These are phyloP conservation scores for Strigomonas oncopelti DNA, from an alignment of 208 protist genomes.

Conservation along the genomic window DNA sequence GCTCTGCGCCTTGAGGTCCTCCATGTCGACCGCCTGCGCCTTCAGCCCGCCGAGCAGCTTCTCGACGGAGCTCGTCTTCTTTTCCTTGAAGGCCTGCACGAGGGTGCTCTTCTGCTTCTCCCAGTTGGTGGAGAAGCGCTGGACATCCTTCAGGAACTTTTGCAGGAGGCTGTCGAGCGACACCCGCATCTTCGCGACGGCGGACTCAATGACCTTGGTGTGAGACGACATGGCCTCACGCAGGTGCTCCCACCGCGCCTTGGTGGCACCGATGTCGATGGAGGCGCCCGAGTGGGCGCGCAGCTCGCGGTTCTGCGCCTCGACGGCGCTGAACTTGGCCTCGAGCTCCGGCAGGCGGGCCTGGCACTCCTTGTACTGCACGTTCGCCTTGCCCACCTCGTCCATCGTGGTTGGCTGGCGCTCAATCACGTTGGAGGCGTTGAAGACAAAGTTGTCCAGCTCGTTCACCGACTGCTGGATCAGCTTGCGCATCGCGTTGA, in stretches of 20 bases:
- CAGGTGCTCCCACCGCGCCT: constrained; percentile 90
- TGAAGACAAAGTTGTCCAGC: constrained; percentile 87
- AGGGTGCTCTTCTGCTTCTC: constrained; percentile 81
- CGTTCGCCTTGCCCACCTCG: constrained; percentile 88
- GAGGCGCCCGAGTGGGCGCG: constrained; percentile 60
- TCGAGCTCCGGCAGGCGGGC: constrained; percentile 58
- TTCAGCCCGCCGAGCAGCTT: constrained; percentile 65
- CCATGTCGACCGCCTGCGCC: constrained; percentile 78
- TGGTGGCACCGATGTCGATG: constrained; percentile 77
- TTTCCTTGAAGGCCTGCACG: constrained; percentile 54
- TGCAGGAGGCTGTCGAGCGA: constrained; percentile 84
- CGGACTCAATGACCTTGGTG: constrained; percentile 87
- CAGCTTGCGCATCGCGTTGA: constrained; percentile 76
- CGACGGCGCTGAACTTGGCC: constrained; percentile 59
- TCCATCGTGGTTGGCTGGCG: constrained; percentile 90
- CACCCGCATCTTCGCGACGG: constrained; percentile 83
- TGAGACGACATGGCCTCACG: constrained; percentile 86
- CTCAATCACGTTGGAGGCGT: constrained; percentile 84
- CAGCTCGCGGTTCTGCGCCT: constrained; percentile 87
- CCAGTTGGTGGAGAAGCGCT: constrained; percentile 90
- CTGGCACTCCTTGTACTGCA: constrained; percentile 67
- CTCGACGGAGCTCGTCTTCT: constrained; percentile 48
- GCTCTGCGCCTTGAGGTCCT: constrained; percentile 62
- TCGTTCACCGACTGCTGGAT: constrained; percentile 62
- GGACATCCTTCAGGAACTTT: constrained; percentile 80